phyloP scores from a whole-genome alignment of 306 rosid genomes.

The Vigna radiata region DNA sequence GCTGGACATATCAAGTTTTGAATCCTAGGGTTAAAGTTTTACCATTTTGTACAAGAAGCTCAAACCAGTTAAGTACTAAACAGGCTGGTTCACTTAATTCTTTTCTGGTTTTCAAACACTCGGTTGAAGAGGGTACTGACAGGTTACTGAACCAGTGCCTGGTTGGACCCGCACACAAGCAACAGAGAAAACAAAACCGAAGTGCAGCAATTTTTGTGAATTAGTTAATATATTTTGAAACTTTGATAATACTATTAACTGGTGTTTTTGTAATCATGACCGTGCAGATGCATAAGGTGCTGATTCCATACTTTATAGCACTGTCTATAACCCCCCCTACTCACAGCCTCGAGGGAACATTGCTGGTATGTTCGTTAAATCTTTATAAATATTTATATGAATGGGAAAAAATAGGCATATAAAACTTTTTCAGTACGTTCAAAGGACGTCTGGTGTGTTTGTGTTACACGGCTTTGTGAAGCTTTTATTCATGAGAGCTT shows the following conservation, averaged over 20 bases:
- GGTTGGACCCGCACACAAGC: not conserved
- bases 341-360: conserved; percentile 87
- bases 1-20: not conserved
- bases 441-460: not conserved
- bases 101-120: not conserved
- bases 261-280: conserved; percentile 31
- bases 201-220: not conserved
- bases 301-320: conserved; percentile 80
- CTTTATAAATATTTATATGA: conserved; percentile 26
- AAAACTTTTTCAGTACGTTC: not conserved
- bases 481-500: not conserved
- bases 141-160: not conserved
- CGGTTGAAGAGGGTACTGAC: not conserved
- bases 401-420: not conserved
- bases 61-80: not conserved
- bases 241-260: conserved; percentile 20
- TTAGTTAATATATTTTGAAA: conserved; percentile 1
- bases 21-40: not conserved
- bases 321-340: conserved; percentile 79
- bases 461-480: not conserved
- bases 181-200: conserved; percentile 9
- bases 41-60: not conserved
- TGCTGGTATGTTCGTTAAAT: conserved; percentile 70
- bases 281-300: conserved; percentile 85
- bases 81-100: not conserved